Evolutionary conservation across 176 grass and related monocot species (phyloP), one percentile per base, ranked within the genome.

Genomic region (Microstegium vimineum): DNA sequence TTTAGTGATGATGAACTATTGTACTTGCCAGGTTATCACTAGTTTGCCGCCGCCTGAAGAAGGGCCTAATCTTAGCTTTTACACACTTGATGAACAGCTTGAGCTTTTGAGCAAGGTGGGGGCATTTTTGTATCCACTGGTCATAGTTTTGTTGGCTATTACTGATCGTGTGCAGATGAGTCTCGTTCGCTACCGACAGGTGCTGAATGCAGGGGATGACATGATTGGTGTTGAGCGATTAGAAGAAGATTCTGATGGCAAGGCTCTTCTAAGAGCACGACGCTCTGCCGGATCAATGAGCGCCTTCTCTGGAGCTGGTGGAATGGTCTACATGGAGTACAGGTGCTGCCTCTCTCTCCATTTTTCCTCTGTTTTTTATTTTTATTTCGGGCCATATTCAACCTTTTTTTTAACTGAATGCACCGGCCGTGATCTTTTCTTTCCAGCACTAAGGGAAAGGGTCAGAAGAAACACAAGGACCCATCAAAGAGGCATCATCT

Each of bases 191-290:
- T 68, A 49, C 4, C 17, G 35, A 76, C 64, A 98, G 96, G 85
- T 83, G n/a, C 61, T 98, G 77, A 98, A 71, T 42, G 96, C 96
- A 80, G 84, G 93, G 65, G 96, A 98, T 90, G 96, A 98, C 63
- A 88, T 91, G 84, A 92, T 95, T 62, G 96, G 96, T 74, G 32
- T 95, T 54, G 96, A 98, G 68, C 90, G 93, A 33, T 83, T 98
- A 83, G 92, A 98, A 90, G 92, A 95, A 77, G 96, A 98, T 90
- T 87, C 89, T 41, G 96, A 98, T 69, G 96, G 93, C 46, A 98
- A 95, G 76, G 91, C 96, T 42, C 76, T 90, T 4, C 51, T 90
- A 70, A 98, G 80, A 69, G 91, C 90, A 62, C 79, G 74, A 17
- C 92, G 96, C 66, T 91, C 74, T 72, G 74, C 84, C 46, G 91